Evolutionary conservation across 2,329 filamentous ascomycete species (phyloP).

Genomic region (Plectosphaerella sp.): DNA sequence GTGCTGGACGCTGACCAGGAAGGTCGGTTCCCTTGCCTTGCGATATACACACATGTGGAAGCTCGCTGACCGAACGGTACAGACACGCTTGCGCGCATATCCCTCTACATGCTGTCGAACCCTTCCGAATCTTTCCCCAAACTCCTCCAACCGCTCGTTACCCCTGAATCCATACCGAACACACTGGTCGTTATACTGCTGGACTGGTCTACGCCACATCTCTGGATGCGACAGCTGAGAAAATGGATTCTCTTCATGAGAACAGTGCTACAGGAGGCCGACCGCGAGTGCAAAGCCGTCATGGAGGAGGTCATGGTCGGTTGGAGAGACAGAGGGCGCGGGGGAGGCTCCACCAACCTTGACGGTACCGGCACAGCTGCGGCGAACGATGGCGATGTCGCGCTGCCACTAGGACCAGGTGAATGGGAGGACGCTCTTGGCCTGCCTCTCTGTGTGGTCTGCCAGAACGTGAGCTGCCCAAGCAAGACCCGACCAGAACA

Average conservation of each 20-base stretch:
- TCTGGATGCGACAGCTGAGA: slow-evolving; percentile 83
- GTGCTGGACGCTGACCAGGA: slow-evolving; percentile 92
- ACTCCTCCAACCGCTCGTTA: slow-evolving; percentile 79
- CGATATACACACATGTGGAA: neutral
- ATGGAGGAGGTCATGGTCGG: slow-evolving; percentile 82
- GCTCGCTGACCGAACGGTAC: neutral
- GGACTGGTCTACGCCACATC: slow-evolving; percentile 92
- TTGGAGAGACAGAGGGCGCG: slow-evolving; percentile 73
- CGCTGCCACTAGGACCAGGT: slow-evolving; percentile 76
- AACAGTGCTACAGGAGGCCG: slow-evolving; percentile 69
- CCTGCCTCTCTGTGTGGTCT: slow-evolving; percentile 87
- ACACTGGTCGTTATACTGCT: slow-evolving; percentile 88
- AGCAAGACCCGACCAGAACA: neutral
- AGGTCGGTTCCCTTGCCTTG: slow-evolving; percentile 44
- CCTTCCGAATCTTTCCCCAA: slow-evolving; percentile 79
- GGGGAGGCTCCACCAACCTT: slow-evolving; percentile 55
- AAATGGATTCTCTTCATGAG: slow-evolving; percentile 86
- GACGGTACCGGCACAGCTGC: slow-evolving; percentile 58
- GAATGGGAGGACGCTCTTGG: slow-evolving; percentile 92
- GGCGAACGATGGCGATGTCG: slow-evolving; percentile 60
- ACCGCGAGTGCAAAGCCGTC: slow-evolving; percentile 70
- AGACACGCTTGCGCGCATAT: slow-evolving; percentile 89
- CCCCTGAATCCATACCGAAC: slow-evolving; percentile 76
- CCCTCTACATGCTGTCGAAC: slow-evolving; percentile 81
- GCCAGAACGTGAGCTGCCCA: slow-evolving; percentile 68